phyloP scores from a whole-genome alignment of 495 filamentous ascomycete species.

The Recurvomyces mirabilis region DNA sequence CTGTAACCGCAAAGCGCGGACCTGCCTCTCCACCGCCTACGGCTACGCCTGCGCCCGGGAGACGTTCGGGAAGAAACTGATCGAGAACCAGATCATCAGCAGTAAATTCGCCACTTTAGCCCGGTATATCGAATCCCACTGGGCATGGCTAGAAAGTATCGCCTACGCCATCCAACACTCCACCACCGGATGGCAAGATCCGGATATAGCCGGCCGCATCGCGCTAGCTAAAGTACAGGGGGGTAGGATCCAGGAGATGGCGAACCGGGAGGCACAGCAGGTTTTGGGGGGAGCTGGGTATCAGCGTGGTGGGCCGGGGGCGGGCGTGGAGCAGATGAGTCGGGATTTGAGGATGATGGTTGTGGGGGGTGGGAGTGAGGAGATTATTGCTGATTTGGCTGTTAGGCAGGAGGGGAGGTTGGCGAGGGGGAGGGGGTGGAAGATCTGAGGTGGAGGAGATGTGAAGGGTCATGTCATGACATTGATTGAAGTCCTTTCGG shows the following conservation, averaged over 20 bases:
- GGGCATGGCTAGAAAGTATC: conserved; percentile 40
- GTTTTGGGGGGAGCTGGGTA: conserved; percentile 47
- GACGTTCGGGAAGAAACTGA: conserved; percentile 32
- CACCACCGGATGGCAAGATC: conserved; percentile 27
- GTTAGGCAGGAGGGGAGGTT: conserved; percentile 20
- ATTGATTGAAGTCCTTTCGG: too few species aligned
- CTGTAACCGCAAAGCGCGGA: conserved; percentile 30
- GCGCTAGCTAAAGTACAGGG: conserved; percentile 46
- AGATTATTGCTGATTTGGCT: conserved; percentile 31
- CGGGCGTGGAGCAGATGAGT: conserved; percentile 31
- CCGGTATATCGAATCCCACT: conserved; percentile 30
- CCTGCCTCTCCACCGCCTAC: conserved; percentile 24
- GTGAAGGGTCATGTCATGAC: too few species aligned
- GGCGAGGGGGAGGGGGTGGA: conserved; percentile 18
- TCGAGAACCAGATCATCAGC: conserved; percentile 30
- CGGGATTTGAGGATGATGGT: conserved; percentile 32
- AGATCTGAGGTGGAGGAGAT: conserved; percentile 13
- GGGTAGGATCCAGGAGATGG: conserved; percentile 44
- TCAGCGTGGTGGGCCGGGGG: conserved; percentile 27
- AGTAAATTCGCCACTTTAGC: conserved; percentile 30
- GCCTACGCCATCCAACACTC: conserved; percentile 29
- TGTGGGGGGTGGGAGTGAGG: conserved; percentile 32
- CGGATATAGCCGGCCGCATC: conserved; percentile 30
- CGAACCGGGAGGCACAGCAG: conserved; percentile 50
- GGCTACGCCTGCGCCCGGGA: conserved; percentile 30